phyloP scores from a whole-genome alignment of 1,284 basidiomycete genomes.

The Cerioporus squamosus region DNA sequence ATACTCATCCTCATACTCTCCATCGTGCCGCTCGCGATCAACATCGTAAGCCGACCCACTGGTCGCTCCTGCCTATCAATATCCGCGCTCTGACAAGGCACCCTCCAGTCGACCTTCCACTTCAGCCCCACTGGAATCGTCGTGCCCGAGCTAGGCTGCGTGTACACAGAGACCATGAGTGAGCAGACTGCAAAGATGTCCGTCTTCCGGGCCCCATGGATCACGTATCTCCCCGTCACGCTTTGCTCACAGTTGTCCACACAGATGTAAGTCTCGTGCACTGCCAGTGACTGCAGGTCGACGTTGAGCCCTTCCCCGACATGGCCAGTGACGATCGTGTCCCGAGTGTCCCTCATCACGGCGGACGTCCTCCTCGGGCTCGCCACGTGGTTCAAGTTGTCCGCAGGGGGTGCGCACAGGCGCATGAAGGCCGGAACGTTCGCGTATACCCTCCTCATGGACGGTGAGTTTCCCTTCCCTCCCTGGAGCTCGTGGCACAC shows the following conservation, averaged over 20 bases:
- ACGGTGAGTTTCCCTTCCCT: neutral
- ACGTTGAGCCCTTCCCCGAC: too few relatives aligned
- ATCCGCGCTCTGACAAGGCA: neutral
- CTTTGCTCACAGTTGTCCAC: too few relatives aligned
- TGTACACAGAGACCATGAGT: too few relatives aligned
- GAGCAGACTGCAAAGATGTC: too few relatives aligned
- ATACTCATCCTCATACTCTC: neutral
- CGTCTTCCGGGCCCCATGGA: too few relatives aligned
- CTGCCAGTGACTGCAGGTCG: too few relatives aligned
- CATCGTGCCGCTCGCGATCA: neutral
- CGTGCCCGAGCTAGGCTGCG: too few relatives aligned
- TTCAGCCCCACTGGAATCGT: neutral
- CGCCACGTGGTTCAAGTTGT: neutral
- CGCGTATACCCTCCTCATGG: neutral
- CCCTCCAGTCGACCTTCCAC: neutral
- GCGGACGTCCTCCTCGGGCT: neutral
- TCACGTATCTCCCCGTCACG: too few relatives aligned
- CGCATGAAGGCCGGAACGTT: neutral
- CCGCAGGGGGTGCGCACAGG: neutral
- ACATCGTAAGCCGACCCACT: neutral
- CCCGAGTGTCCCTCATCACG: neutral
- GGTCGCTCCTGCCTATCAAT: neutral
- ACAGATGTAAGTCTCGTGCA: too few relatives aligned
- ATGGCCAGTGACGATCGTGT: neutral
- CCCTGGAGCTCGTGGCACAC: neutral